These are phyloP conservation scores for Smittium mucronatum DNA, from an alignment of 371 early-diverging fungal species.

Conservation along the genomic window DNA sequence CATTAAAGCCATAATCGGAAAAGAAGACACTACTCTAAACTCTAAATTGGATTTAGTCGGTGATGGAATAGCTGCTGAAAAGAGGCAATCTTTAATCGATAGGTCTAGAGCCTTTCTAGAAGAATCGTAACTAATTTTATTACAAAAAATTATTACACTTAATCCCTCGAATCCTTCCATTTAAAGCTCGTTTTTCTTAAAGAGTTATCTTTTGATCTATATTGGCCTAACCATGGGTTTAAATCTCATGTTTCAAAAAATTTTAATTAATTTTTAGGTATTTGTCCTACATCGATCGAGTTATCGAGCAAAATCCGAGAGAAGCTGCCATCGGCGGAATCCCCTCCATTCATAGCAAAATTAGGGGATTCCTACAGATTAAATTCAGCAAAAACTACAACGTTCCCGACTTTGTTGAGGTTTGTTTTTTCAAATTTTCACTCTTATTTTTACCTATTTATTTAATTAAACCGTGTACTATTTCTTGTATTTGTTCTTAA, in stretches of 20 bases:
- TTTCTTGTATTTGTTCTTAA: not conserved
- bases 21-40: not conserved
- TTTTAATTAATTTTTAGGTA: slow-evolving; percentile 15
- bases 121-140: slow-evolving; percentile 8
- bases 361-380: slow-evolving; percentile 52
- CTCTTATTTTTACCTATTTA: not conserved
- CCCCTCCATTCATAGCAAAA: slow-evolving; percentile 45
- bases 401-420: slow-evolving; percentile 37
- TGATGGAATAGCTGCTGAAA: not conserved
- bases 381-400: slow-evolving; percentile 40
- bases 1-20: not conserved
- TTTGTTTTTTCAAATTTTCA: slow-evolving; percentile 14
- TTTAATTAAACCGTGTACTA: not conserved
- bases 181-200: not conserved
- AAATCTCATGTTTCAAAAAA: not conserved
- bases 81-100: slow-evolving; percentile 9
- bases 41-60: not conserved
- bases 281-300: slow-evolving; percentile 41
- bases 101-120: slow-evolving; percentile 28
- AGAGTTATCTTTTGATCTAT: not conserved
- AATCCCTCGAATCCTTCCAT: no score
- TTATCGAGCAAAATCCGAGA: slow-evolving; percentile 41
- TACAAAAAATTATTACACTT: not conserved
- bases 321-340: slow-evolving; percentile 57
- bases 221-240: not conserved